phyloP scores from a whole-genome alignment of 1,284 basidiomycete species.

The Neotropicomus parvogracilis region DNA sequence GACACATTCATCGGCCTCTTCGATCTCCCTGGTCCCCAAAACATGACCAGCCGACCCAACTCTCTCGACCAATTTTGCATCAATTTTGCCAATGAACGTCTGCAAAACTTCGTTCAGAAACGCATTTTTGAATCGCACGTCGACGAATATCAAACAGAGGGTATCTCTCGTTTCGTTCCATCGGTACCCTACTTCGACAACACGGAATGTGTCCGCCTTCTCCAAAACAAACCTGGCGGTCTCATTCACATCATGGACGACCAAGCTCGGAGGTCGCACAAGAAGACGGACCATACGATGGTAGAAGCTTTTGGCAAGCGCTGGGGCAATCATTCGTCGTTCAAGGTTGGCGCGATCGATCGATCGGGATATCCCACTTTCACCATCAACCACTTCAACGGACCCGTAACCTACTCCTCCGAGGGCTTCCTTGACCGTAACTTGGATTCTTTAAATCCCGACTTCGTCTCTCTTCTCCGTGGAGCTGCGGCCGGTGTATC shows the following conservation, averaged over 20 bases:
- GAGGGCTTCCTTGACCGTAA: conserved; percentile 90
- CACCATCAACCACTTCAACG: conserved; percentile 89
- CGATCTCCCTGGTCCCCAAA: conserved; percentile 92
- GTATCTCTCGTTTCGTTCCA: conserved; percentile 70
- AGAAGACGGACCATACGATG: conserved; percentile 94
- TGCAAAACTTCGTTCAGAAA: conserved; percentile 83
- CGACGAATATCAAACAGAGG: conserved; percentile 82
- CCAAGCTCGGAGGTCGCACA: conserved; percentile 80
- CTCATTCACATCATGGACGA: conserved; percentile 98
- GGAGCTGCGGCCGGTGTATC: conserved; percentile 45
- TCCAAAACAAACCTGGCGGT: conserved; percentile 87
- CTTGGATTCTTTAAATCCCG: conserved; percentile 85
- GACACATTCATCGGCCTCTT: conserved; percentile 91
- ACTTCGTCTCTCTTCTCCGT: conserved; percentile 87
- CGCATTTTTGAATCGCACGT: conserved; percentile 76
- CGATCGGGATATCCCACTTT: conserved; percentile 84
- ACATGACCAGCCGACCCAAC: conserved; percentile 79
- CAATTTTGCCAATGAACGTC: conserved; percentile 92
- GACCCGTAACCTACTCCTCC: conserved; percentile 87
- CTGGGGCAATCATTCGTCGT: conserved; percentile 90
- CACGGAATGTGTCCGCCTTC: conserved; percentile 80
- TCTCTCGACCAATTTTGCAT: conserved; percentile 95
- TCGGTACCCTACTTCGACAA: conserved; percentile 88
- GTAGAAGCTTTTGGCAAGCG: conserved; percentile 91
- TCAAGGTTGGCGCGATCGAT: conserved; percentile 77